These are phyloP conservation scores for Phytophthora sp. DNA, from an alignment of 352 stramenopile species.

Conservation along the genomic window DNA sequence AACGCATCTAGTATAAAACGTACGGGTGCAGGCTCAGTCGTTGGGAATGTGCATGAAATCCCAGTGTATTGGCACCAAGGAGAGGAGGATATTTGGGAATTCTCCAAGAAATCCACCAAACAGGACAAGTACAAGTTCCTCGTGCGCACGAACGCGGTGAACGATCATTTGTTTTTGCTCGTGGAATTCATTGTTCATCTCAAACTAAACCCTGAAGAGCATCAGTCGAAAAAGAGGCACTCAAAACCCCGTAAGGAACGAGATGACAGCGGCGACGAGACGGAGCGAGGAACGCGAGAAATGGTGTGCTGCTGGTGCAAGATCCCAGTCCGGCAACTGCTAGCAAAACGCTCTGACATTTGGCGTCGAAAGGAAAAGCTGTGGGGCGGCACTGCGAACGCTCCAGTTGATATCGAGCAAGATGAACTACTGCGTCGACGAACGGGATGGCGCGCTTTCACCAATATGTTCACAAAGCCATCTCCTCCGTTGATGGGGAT, in stretches of 20 bases:
- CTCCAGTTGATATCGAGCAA: constrained; percentile 72
- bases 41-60: constrained; percentile 83
- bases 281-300: constrained; percentile 40
- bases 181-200: constrained; percentile 82
- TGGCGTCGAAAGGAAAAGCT: constrained; percentile 63
- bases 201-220: constrained; percentile 34
- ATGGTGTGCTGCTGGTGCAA: constrained; percentile 87
- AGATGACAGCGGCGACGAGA: constrained; percentile 23
- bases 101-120: constrained; percentile 79
- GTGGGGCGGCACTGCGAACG: constrained; percentile 68
- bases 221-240: constrained; percentile 29
- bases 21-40: constrained; percentile 43
- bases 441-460: constrained; percentile 74
- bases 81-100: constrained; percentile 85
- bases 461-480: constrained; percentile 66
- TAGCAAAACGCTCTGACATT: constrained; percentile 54
- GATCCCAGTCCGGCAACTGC: constrained; percentile 60
- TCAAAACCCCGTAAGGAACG: constrained; percentile 18
- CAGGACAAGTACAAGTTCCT: constrained; percentile 87
- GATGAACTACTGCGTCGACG: constrained; percentile 74
- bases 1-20: constrained; percentile 3
- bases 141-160: constrained; percentile 71
- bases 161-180: constrained; percentile 69
- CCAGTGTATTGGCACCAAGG: constrained; percentile 71
- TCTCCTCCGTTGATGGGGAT: constrained; percentile 62